phyloP scores from a whole-genome alignment of 352 stramenopile species.

The Pythium periplocum region DNA sequence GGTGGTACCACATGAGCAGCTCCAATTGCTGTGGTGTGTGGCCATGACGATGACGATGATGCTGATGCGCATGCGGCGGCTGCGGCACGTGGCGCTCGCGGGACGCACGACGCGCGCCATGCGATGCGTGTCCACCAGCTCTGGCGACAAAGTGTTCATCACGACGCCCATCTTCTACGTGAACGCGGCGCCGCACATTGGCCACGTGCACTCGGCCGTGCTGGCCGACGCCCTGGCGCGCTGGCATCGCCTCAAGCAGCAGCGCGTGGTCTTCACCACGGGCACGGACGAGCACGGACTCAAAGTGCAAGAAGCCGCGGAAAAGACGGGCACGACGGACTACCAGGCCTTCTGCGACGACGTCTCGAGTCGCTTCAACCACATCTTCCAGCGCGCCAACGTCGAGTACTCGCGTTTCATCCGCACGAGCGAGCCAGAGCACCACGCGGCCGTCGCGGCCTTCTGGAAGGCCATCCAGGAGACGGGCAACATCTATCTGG shows the following conservation, averaged over 20 bases:
- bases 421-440: constrained; percentile 93
- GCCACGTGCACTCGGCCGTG: constrained; percentile 96
- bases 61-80: too few species aligned
- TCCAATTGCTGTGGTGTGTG: too few species aligned
- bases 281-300: constrained; percentile 99
- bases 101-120: too few species aligned
- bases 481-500: constrained; percentile 96
- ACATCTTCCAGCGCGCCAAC: constrained; percentile 88
- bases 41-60: too few species aligned
- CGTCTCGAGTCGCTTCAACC: constrained; percentile 86
- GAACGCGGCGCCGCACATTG: constrained; percentile 98
- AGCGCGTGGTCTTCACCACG: constrained; percentile 90
- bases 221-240: constrained; percentile 84
- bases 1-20: too few species aligned
- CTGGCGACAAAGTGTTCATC: constrained; percentile 47
- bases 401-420: constrained; percentile 96
- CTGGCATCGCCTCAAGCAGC: constrained; percentile 60
- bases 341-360: constrained; percentile 89
- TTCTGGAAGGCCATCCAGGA: constrained; percentile 91
- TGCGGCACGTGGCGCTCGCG: too few species aligned
- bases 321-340: constrained; percentile 76
- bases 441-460: constrained; percentile 87
- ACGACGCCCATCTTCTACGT: constrained; percentile 99
- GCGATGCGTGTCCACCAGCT: neutral
- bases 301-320: constrained; percentile 93